Conservation (phyloP, 1,284 basidiomycete genomes). For the Trichosporon coremiiforme region DNA sequence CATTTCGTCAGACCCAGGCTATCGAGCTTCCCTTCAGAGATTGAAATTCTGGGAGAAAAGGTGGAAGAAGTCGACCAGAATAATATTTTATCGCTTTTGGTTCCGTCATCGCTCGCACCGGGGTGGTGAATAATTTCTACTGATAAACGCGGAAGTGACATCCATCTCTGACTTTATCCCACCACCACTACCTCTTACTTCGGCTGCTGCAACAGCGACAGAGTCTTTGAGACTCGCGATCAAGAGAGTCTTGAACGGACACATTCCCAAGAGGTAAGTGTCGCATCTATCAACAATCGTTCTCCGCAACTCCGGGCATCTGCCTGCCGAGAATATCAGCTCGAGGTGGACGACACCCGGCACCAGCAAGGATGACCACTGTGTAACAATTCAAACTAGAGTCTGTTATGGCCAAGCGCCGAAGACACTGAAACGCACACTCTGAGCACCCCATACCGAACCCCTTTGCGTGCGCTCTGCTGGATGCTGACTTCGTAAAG, state of each 20-base stretch:
- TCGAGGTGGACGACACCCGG: slow-evolving; percentile 12
- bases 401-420: slow-evolving; percentile 57
- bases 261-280: neutral
- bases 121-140: slow-evolving; percentile 12
- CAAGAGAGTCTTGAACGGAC: neutral
- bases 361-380: slow-evolving; percentile 46
- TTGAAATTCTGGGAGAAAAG: slow-evolving; percentile 39
- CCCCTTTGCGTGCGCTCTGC: neutral
- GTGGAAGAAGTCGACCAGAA: slow-evolving; percentile 21
- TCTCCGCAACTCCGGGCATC: neutral
- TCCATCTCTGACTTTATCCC: neutral
- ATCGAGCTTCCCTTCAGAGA: neutral
- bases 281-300: neutral
- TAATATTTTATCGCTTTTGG: slow-evolving; percentile 21
- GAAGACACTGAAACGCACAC: slow-evolving; percentile 56
- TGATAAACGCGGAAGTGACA: slow-evolving; percentile 15
- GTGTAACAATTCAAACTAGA: slow-evolving; percentile 58
- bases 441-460: slow-evolving; percentile 40
- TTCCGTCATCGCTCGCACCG: slow-evolving; percentile 22
- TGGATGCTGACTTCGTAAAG: slow-evolving; percentile 18
- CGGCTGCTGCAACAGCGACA: neutral
- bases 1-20: neutral
- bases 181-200: slow-evolving; percentile 17
- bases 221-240: slow-evolving; percentile 13
- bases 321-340: neutral